Base-by-base conservation (phyloP, 768 basidiomycete species). In the Paxillus ammoniavirescens region DNA sequence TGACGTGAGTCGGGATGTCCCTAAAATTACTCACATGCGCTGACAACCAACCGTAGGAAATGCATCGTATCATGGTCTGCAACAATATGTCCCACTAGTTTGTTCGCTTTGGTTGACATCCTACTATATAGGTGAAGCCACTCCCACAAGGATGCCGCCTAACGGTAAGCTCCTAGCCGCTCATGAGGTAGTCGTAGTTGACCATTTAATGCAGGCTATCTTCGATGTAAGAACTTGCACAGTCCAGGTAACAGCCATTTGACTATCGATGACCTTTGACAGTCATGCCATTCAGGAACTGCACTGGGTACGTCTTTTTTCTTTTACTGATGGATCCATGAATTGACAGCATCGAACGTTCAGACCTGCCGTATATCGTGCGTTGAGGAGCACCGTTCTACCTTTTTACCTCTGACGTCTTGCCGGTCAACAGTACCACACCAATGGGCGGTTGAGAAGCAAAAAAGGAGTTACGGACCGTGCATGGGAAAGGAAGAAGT, bases 131-230 rank as follows among this genome's bases (percentile, higher is more conserved):
- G 73, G 74, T 83, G 43, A 74, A 72, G 52, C 69, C 82, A 3
- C 75, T 89, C 5, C 87, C 87, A 8, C 62, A 74, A 6, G 86
- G 88, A 1, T 89, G 87, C 58, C 79, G 88, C 21, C 68, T 89
- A 38, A 89, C 87, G 7, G 78, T 71, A 49, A 61, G 72, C 47
- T 41, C 46, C 9, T 13, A 23, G n/a, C 5, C 38, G 13, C 30
- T 44, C 13, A 18, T 8, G 2, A 12, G 35, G 4, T 37, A 15
- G 23, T 17, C 21, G 3, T 49, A 17, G 33, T 35, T 51, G 6
- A 57, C 47, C 2, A 28, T 10, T n/a, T 1, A 4, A 38, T 47
- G 1, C 14, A 70, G 69, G 72, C 75, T n/a, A 67, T 82, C 50
- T 82, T 78, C 56, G 80, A 82, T 50, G 80, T 80, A 63, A 66